These are phyloP conservation scores for Elsinoe perseae DNA, from an alignment of 2,329 filamentous ascomycete species.

Conservation along the genomic window DNA sequence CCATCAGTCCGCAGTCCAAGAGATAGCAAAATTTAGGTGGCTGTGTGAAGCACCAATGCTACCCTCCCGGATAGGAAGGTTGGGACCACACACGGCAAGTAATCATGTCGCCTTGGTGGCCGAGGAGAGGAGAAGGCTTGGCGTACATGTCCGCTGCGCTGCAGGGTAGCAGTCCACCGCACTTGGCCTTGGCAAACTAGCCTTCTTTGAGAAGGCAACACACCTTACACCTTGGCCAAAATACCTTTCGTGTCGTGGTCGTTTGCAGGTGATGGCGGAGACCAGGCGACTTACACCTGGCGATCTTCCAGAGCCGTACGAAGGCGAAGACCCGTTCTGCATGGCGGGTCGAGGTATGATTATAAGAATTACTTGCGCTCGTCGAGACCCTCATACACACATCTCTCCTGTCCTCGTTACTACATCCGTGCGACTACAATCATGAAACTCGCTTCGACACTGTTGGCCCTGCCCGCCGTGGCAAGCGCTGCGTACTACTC, in stretches of 20 bases:
- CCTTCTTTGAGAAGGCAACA: neutral
- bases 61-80: neutral
- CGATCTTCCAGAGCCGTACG: neutral
- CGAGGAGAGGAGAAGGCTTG: constrained; percentile 6
- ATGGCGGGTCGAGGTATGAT: neutral
- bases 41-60: neutral
- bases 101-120: neutral
- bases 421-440: neutral
- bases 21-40: neutral
- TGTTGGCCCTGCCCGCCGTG: constrained; percentile 8
- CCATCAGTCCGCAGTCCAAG: neutral
- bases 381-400: neutral
- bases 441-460: constrained; percentile 18
- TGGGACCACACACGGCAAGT: neutral
- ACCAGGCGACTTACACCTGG: neutral
- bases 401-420: neutral
- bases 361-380: neutral
- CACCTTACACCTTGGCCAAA: neutral
- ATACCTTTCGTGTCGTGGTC: neutral
- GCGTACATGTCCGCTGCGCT: neutral
- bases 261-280: neutral
- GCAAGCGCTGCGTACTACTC: constrained; percentile 5
- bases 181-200: constrained; percentile 1
- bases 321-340: neutral
- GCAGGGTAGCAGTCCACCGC: neutral